These are phyloP conservation scores for Saccharomycopsis amapae DNA, from an alignment of 805 yeast genomes.

Conservation along the genomic window DNA sequence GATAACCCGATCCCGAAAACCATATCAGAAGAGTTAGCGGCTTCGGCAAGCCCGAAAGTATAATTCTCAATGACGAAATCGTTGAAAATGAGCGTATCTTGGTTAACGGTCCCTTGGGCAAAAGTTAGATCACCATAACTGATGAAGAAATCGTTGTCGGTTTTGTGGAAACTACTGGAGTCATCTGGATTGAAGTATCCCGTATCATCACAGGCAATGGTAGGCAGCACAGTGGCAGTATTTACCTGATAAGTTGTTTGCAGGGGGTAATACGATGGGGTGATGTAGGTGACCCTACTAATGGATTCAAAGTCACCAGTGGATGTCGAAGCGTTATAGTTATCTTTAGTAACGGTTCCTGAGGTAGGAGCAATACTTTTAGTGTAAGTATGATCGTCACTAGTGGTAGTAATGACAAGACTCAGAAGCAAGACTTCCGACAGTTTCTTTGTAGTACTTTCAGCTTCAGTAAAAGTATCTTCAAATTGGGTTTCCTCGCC, in stretches of 20 bases:
- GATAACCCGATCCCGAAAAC: slow-evolving; percentile 69
- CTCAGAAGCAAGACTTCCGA: too few relatives aligned
- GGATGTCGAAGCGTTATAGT: too few relatives aligned
- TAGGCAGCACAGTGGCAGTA: slow-evolving; percentile 2
- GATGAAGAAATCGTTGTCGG: slow-evolving; percentile 30
- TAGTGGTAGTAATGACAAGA: too few relatives aligned
- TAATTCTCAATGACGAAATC: slow-evolving; percentile 10
- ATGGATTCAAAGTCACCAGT: too few relatives aligned
- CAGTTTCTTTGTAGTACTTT: too few relatives aligned
- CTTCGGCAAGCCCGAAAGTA: slow-evolving; percentile 15
- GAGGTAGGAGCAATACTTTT: too few relatives aligned
- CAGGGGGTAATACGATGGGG: not conserved
- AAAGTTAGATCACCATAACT: slow-evolving; percentile 41
- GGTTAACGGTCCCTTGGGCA: slow-evolving; percentile 40
- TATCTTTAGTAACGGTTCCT: not conserved
- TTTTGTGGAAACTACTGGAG: slow-evolving; percentile 31
- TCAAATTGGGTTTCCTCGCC: too few relatives aligned
- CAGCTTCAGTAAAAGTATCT: too few relatives aligned
- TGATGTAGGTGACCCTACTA: not conserved
- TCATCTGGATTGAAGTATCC: slow-evolving; percentile 32
- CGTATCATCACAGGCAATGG: slow-evolving; percentile 1
- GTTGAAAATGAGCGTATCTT: slow-evolving; percentile 50
- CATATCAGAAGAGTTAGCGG: slow-evolving; percentile 33
- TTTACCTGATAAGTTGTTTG: not conserved
- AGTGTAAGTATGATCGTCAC: too few relatives aligned